Evolutionary conservation across 495 filamentous ascomycete species (phyloP), one percentile per base, ranked within the genome.

Genomic region (Hypoxylon subgilvum): DNA sequence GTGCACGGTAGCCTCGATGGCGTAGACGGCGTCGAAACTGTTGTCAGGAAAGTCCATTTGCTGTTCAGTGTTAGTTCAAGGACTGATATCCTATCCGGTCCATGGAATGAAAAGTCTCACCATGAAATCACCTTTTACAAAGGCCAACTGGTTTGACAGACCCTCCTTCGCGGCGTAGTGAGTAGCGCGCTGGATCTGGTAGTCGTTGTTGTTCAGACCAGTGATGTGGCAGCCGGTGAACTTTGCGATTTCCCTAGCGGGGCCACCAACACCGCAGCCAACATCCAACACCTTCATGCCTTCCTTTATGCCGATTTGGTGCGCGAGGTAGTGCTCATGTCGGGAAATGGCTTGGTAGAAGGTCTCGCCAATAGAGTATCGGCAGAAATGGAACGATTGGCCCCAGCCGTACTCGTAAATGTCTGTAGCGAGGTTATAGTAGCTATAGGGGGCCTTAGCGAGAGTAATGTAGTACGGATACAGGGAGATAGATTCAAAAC

Each of bases 171-270:
- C 73, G 12, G 92, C 90, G 71, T 97, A 97, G 35, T 81, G 82
- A 17, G 87, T 93, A 5, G 94, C 95, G 43, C 94, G 89, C 74
- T 97, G 84, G 70, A 98, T 97, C 77, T 98, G 94, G 82, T 97
- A 97, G 78, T 97, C 93, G 78, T 97, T 98, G 86, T 97, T 98
- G 86, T 98, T 98, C 69, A 98, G 76, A 31, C 94, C 94, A 18
- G 90, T 87, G 55, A 97, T 84, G 66, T 96, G 91, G 68, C 82
- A 87, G 61, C 88, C 93, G 35, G 91, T 86, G 80, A 98, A 98
- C 73, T 96, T 93, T 72, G 88, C 88, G 62, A 98, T 97, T 78
- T 98, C 94, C 52, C 94, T 84, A 17, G 95, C 94, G n/a, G 94
- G 94, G 41, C 94, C 95, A 63, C 94, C 94, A 45, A 98, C 91